Evolutionary conservation across 352 stramenopile genomes (phyloP).

Genomic region (Aphanomyces cochlioides): DNA sequence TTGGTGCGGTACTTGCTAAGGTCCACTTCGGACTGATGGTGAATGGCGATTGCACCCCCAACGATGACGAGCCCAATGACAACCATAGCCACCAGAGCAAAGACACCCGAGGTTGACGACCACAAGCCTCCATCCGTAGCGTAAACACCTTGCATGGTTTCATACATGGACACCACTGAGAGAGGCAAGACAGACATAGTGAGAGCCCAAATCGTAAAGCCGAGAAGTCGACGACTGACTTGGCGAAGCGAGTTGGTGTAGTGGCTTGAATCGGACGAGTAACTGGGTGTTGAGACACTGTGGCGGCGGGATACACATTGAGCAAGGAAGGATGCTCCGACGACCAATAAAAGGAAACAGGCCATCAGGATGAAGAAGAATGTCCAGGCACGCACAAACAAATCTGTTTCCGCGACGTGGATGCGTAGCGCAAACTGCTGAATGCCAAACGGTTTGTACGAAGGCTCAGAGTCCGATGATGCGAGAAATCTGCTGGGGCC

Average conservation of each 20-base stretch:
- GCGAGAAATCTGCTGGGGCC: background rate
- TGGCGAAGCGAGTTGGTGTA: background rate
- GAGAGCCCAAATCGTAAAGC: conserved; percentile 58
- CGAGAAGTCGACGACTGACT: conserved; percentile 45
- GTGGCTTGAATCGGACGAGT: background rate
- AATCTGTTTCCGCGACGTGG: conserved; percentile 17
- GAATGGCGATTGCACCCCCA: conserved; percentile 47
- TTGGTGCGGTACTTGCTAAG: conserved; percentile 55
- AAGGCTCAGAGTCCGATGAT: background rate
- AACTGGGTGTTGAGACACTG: too few species aligned
- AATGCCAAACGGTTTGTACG: conserved; percentile 21
- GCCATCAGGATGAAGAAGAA: conserved; percentile 45
- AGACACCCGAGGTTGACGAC: conserved; percentile 34
- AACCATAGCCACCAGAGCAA: conserved; percentile 46
- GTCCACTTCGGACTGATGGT: conserved; percentile 52
- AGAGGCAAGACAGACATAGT: conserved; percentile 63
- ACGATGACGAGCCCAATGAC: conserved; percentile 45
- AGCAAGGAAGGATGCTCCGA: background rate
- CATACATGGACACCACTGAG: conserved; percentile 55
- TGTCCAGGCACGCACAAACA: conserved; percentile 47
- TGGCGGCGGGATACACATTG: too few species aligned
- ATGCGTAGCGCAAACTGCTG: conserved; percentile 22
- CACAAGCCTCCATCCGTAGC: conserved; percentile 31
- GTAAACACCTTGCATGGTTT: conserved; percentile 57
- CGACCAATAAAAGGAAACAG: conserved; percentile 43